phyloP scores from a whole-genome alignment of 2,329 filamentous ascomycete genomes.

The Coleophoma cylindrospora region DNA sequence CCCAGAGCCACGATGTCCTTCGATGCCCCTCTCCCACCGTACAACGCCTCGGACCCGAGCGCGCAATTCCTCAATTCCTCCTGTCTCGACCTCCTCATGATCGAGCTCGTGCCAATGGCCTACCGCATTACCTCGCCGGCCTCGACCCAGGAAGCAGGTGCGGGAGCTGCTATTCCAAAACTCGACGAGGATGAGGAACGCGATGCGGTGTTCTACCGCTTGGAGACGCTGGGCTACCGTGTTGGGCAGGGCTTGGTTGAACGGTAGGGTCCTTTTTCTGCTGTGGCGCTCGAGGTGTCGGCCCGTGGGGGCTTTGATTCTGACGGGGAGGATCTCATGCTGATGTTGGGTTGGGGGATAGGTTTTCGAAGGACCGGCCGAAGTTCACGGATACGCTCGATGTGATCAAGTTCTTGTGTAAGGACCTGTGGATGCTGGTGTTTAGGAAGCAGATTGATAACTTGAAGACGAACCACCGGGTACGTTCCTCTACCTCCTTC shows the following conservation, averaged over 20 bases:
- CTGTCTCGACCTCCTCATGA: constrained; percentile 89
- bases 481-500: constrained; percentile 32
- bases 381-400: constrained; percentile 90
- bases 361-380: constrained; percentile 77
- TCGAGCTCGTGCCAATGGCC: constrained; percentile 93
- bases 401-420: constrained; percentile 97
- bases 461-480: constrained; percentile 93
- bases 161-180: not conserved
- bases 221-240: constrained; percentile 83
- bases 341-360: constrained; percentile 27
- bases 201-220: constrained; percentile 77
- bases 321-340: not conserved
- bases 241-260: constrained; percentile 92
- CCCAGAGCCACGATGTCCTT: constrained; percentile 56
- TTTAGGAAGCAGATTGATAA: constrained; percentile 99
- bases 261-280: constrained; percentile 49
- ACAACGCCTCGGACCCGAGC: constrained; percentile 67
- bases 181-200: constrained; percentile 73
- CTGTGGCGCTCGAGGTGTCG: no score
- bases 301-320: no score
- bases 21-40: constrained; percentile 63
- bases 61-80: constrained; percentile 77
- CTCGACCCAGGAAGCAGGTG: not conserved
- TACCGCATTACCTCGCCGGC: constrained; percentile 56
- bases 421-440: constrained; percentile 91